Percentiles rank a stretch among this genome's conserved stretches.
phyloP scores from a whole-genome alignment of 192 early-diverging fungal genomes.

The Backusella australiensis region DNA sequence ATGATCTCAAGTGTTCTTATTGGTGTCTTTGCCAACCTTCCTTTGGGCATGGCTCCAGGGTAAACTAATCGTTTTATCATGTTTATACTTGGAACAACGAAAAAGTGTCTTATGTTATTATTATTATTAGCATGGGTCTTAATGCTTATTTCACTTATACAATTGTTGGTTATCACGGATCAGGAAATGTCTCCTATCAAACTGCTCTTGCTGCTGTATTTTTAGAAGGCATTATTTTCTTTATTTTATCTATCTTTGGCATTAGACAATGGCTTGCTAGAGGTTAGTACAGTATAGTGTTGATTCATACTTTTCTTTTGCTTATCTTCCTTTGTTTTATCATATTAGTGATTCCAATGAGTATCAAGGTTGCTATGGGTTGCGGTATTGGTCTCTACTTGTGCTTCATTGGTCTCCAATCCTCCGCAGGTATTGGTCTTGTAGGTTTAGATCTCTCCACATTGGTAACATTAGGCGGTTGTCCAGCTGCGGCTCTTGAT shows the following conservation, averaged over 20 bases:
- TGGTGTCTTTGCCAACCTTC: conserved; percentile 70
- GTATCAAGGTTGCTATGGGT: conserved; percentile 73
- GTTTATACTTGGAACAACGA: background rate
- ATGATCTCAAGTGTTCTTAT: conserved; percentile 64
- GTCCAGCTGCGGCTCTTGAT: conserved; percentile 52
- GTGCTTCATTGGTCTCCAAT: conserved; percentile 78
- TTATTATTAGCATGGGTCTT: conserved; percentile 58
- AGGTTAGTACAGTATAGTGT: background rate
- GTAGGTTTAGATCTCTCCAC: conserved; percentile 61
- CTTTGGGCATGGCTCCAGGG: conserved; percentile 78
- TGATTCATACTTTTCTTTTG: background rate
- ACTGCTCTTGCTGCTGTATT: conserved; percentile 74
- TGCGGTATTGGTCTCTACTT: conserved; percentile 78
- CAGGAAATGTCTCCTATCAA: conserved; percentile 62
- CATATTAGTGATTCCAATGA: conserved; percentile 52
- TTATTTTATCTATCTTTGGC: conserved; percentile 72
- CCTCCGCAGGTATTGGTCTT: conserved; percentile 78
- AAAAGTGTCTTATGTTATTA: background rate
- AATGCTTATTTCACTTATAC: conserved; percentile 85
- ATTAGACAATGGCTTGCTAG: conserved; percentile 77
- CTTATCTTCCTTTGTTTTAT: background rate
- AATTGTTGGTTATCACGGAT: conserved; percentile 72
- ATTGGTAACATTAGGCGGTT: conserved; percentile 68
- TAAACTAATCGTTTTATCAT: conserved; percentile 11
- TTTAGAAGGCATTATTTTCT: conserved; percentile 78